A percentile compares a stretch with the other conserved stretches of the same genome.
phyloP scores from a whole-genome alignment of 345 rosid species.

The Kernera saxatilis region DNA sequence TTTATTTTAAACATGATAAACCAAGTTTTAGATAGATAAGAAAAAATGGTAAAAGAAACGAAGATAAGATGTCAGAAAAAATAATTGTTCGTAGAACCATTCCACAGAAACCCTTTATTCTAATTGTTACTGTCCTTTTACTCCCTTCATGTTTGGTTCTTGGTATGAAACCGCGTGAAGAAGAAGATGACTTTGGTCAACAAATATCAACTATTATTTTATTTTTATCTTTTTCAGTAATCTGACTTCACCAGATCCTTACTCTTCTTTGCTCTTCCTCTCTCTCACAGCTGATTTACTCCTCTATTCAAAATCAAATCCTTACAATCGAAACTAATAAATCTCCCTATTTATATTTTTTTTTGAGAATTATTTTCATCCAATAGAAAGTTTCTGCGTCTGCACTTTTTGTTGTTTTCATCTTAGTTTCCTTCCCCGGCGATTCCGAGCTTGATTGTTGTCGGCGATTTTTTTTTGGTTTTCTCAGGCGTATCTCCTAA shows the following conservation, averaged over 20 bases:
- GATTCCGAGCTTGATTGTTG: not conserved
- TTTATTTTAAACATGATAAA: not conserved
- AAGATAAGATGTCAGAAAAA: not conserved
- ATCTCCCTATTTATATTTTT: not conserved
- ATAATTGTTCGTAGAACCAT: not conserved
- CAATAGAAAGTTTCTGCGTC: conserved; percentile 26
- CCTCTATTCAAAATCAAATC: not conserved
- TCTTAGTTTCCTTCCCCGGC: not conserved
- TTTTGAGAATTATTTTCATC: not conserved
- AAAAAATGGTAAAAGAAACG: not conserved
- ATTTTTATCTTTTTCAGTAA: not conserved
- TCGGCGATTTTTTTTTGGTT: not conserved
- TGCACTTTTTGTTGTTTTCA: not conserved
- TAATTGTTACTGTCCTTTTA: not conserved
- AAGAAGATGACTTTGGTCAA: conserved; percentile 28
- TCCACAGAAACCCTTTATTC: not conserved
- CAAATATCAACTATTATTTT: conserved; percentile 11
- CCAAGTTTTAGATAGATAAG: not conserved
- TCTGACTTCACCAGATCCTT: conserved; percentile 15
- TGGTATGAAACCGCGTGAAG: conserved; percentile 34
- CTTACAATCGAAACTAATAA: not conserved
- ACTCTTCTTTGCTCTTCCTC: conserved; percentile 2
- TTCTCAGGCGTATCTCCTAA: not conserved
- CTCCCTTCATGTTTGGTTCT: not conserved
- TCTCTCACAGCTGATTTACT: not conserved